These are phyloP conservation scores for Theileria orientalis DNA, from an alignment of 169 alveolate species.

Conservation along the genomic window DNA sequence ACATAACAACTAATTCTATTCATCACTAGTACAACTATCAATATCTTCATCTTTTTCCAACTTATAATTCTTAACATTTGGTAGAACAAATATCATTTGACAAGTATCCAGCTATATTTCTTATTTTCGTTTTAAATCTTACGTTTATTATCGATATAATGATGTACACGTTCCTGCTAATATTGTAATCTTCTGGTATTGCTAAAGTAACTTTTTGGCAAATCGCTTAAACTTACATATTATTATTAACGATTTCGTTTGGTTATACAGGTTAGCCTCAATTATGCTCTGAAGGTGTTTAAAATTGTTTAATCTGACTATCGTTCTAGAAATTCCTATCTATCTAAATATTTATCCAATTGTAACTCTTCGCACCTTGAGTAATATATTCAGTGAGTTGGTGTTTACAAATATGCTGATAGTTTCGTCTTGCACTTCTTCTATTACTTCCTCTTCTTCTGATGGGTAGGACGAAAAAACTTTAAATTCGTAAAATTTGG, in stretches of 20 bases:
- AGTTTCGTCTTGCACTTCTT: neutral
- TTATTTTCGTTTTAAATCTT: neutral
- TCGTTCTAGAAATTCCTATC: too few relatives aligned
- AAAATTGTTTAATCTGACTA: neutral
- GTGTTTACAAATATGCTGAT: conserved; percentile 11
- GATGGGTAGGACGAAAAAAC: conserved; percentile 11
- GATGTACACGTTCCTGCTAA: conserved; percentile 32
- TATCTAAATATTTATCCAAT: neutral
- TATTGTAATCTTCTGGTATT: conserved; percentile 51
- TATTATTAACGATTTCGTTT: conserved; percentile 48
- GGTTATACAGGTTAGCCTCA: conserved; percentile 44
- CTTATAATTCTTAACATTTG: conserved; percentile 21
- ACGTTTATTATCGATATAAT: conserved; percentile 45
- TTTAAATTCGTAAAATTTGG: conserved; percentile 26
- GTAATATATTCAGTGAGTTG: conserved; percentile 2
- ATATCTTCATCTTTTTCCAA: conserved; percentile 3
- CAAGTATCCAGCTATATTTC: conserved; percentile 43
- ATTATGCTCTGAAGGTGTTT: conserved; percentile 18
- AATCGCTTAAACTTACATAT: neutral
- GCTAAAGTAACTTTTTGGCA: neutral
- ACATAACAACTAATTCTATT: neutral
- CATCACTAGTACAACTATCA: neutral
- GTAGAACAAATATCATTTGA: conserved; percentile 59
- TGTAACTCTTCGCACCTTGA: too few relatives aligned
- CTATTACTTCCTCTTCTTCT: neutral